Conservation (phyloP, 1,284 basidiomycete species). For the Ganoderma leucocontextum region DNA sequence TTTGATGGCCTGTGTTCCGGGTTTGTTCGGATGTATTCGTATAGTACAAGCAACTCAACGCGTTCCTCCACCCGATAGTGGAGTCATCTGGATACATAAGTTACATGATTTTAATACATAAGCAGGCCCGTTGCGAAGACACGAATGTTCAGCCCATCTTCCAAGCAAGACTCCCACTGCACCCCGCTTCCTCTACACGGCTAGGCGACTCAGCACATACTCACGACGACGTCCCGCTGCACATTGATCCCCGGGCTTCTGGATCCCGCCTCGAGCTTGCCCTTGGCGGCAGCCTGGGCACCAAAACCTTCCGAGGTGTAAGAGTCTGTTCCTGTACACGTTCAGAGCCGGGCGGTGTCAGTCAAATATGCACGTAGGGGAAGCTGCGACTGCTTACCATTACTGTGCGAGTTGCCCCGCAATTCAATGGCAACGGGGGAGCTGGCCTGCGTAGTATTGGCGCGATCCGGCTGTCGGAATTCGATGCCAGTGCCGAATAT, state of each 20-base stretch:
- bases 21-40: neutral
- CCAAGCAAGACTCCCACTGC: neutral
- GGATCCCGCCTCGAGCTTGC: neutral
- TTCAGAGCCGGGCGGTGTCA: neutral
- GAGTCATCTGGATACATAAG: neutral
- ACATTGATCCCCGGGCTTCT: neutral
- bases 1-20: neutral
- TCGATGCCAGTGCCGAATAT: neutral
- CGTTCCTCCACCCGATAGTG: neutral
- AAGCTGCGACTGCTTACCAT: neutral
- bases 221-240: neutral
- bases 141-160: neutral
- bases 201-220: neutral
- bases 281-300: neutral
- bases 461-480: neutral
- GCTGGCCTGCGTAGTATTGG: neutral
- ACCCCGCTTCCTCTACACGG: neutral
- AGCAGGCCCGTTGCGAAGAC: neutral
- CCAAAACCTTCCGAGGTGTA: neutral
- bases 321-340: neutral
- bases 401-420: neutral
- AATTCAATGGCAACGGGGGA: neutral
- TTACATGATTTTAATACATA: neutral
- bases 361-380: neutral
- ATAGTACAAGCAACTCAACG: too few relatives aligned